Conservation (phyloP, 768 basidiomycete species). For the Lyophyllum atratum region DNA sequence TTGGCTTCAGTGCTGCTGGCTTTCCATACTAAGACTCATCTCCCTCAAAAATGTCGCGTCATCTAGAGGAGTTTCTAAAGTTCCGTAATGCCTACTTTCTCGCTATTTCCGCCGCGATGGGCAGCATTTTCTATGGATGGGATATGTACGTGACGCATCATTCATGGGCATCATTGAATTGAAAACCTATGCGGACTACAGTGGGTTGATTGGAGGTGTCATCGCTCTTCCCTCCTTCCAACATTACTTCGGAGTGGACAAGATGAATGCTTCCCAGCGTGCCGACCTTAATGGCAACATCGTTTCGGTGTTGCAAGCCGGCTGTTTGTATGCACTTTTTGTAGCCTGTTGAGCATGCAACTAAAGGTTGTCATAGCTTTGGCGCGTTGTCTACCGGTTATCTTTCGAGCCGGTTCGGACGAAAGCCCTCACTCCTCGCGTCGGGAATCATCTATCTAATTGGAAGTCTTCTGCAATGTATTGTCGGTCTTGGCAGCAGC, state of each 20-base stretch:
- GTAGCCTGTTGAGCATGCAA: background rate
- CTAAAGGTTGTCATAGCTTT: slow-evolving; percentile 31
- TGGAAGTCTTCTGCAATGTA: slow-evolving; percentile 47
- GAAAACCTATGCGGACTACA: background rate
- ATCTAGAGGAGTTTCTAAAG: slow-evolving; percentile 10
- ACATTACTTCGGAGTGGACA: slow-evolving; percentile 47
- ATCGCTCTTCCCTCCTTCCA: slow-evolving; percentile 48
- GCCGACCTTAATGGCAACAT: slow-evolving; percentile 51
- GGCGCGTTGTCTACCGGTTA: slow-evolving; percentile 44
- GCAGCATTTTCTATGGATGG: slow-evolving; percentile 52
- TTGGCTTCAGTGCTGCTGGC: background rate
- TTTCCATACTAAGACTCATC: background rate
- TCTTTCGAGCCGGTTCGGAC: slow-evolving; percentile 43
- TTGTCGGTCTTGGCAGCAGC: slow-evolving; percentile 43
- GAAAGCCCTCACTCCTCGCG: slow-evolving; percentile 44
- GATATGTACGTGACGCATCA: slow-evolving; percentile 33
- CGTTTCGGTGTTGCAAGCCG: slow-evolving; percentile 51
- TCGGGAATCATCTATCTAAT: slow-evolving; percentile 49
- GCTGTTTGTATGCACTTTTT: slow-evolving; percentile 42
- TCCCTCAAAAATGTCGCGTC: background rate
- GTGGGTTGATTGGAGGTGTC: slow-evolving; percentile 50
- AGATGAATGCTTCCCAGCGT: slow-evolving; percentile 32
- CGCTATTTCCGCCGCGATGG: slow-evolving; percentile 45
- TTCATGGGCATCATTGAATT: background rate
- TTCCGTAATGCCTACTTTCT: slow-evolving; percentile 49